phyloP scores from a whole-genome alignment of 441 rosid genomes.

The Melastoma candidum region DNA sequence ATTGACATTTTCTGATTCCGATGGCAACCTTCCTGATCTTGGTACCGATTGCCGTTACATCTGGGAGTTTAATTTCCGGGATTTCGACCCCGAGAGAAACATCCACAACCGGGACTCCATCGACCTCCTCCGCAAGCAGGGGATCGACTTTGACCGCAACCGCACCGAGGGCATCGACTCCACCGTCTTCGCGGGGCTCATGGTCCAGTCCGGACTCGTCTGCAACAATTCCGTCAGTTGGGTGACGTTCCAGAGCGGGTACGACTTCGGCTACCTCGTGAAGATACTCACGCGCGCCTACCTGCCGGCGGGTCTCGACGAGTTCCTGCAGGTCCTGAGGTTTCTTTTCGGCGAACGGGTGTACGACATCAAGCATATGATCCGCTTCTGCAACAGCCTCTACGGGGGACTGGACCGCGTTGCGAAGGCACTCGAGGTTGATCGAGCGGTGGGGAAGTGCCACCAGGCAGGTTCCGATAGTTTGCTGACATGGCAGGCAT shows the following conservation, averaged over 20 bases:
- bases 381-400: too few relatives aligned
- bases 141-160: constrained; percentile 7
- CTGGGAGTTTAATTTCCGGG: constrained; percentile 16
- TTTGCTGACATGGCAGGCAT: too few relatives aligned
- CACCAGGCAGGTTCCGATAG: too few relatives aligned
- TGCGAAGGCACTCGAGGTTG: too few relatives aligned
- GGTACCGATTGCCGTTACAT: neutral
- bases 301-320: neutral
- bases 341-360: too few relatives aligned
- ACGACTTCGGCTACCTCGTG: constrained; percentile 13
- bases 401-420: too few relatives aligned
- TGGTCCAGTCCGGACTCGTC: constrained; percentile 2
- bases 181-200: constrained; percentile 2
- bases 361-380: too few relatives aligned
- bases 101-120: constrained; percentile 5
- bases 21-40: constrained; percentile 5
- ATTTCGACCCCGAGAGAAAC: constrained; percentile 5
- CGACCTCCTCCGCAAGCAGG: constrained; percentile 9
- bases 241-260: constrained; percentile 16
- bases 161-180: constrained; percentile 4
- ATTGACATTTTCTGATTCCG: neutral
- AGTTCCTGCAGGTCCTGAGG: too few relatives aligned
- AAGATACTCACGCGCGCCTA: neutral
- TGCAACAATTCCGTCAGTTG: constrained; percentile 2
- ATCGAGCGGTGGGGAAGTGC: too few relatives aligned